Percentiles rank a stretch among this genome's conserved stretches.
Conservation (phyloP, 371 early-diverging fungal species). For the Mortierella sp. region DNA sequence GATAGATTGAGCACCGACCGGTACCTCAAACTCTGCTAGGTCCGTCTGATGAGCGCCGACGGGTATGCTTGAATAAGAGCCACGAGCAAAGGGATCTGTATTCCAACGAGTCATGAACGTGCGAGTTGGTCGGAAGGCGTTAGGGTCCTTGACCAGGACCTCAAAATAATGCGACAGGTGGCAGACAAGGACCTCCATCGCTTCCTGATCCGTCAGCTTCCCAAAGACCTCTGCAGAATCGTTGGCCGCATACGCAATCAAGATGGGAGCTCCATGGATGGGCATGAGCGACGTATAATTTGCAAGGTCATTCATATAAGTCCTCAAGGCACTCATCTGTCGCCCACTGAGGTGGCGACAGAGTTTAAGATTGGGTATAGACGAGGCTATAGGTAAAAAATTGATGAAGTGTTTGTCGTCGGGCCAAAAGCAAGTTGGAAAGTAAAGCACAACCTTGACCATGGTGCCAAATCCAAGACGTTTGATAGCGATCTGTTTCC, state of each 20-base stretch:
- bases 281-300: constrained; percentile 56
- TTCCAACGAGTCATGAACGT: constrained; percentile 48
- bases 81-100: constrained; percentile 45
- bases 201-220: constrained; percentile 39
- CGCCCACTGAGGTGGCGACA: constrained; percentile 44
- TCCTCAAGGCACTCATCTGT: constrained; percentile 38
- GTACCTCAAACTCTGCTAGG: constrained; percentile 49
- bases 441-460: constrained; percentile 43
- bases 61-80: constrained; percentile 54
- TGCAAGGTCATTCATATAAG: constrained; percentile 50
- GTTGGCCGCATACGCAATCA: constrained; percentile 52
- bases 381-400: constrained; percentile 47
- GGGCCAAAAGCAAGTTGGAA: constrained; percentile 53
- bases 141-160: constrained; percentile 28
- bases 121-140: constrained; percentile 11
- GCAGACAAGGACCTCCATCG: constrained; percentile 42
- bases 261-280: constrained; percentile 35
- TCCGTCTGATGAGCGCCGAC: constrained; percentile 48
- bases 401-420: constrained; percentile 49
- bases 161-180: constrained; percentile 49
- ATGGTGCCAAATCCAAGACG: constrained; percentile 55
- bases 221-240: constrained; percentile 44
- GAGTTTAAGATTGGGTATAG: constrained; percentile 41
- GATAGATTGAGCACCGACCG: constrained; percentile 34
- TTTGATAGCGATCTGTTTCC: constrained; percentile 43